Evolutionary conservation across 768 basidiomycete genomes (phyloP).

Genomic region (Xanthoconium stramineum): DNA sequence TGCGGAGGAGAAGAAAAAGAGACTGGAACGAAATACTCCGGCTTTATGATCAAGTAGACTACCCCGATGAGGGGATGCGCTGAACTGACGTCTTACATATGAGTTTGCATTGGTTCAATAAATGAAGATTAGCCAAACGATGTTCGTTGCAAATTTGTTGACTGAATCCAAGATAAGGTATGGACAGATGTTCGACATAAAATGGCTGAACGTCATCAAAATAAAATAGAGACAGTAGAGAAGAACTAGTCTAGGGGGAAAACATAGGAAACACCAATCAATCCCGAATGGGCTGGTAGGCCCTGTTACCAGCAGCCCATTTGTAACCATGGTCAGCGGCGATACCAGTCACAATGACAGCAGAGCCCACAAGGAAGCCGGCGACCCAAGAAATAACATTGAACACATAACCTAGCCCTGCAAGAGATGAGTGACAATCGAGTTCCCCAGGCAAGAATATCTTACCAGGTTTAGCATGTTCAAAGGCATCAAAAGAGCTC

Average conservation of each 20-base stretch:
- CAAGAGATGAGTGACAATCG: neutral
- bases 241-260: neutral
- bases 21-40: slow-evolving; percentile 89
- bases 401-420: slow-evolving; percentile 60
- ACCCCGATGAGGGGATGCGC: slow-evolving; percentile 51
- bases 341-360: slow-evolving; percentile 60
- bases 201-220: neutral
- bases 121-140: neutral
- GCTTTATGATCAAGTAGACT: slow-evolving; percentile 80
- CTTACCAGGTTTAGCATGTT: slow-evolving; percentile 59
- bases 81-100: neutral
- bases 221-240: neutral
- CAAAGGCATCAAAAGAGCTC: slow-evolving; percentile 47
- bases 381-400: slow-evolving; percentile 61
- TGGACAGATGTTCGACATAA: neutral
- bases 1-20: slow-evolving; percentile 72
- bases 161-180: slow-evolving; percentile 9
- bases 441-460: neutral
- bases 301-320: slow-evolving; percentile 78
- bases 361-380: slow-evolving; percentile 48
- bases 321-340: slow-evolving; percentile 45
- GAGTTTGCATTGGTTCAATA: neutral
- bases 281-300: slow-evolving; percentile 43
- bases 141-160: neutral
- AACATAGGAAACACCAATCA: slow-evolving; percentile 5